phyloP scores from a whole-genome alignment of 2,329 filamentous ascomycete genomes.

The Trichoderma aggressivum region DNA sequence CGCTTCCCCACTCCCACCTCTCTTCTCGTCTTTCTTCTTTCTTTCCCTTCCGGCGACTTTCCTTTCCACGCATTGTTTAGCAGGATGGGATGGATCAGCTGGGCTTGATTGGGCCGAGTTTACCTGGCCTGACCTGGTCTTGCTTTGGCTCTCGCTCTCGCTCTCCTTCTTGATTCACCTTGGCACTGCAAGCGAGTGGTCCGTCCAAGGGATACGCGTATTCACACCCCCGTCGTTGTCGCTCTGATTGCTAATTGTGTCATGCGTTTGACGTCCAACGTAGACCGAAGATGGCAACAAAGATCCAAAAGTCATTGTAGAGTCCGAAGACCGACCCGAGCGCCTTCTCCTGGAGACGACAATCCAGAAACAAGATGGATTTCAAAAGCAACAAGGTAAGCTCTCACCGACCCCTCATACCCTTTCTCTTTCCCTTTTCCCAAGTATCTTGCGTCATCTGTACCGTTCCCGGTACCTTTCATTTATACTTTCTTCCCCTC shows the following conservation, averaged over 20 bases:
- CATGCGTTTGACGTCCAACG: neutral
- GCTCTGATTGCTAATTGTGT: neutral
- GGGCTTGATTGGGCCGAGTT: neutral
- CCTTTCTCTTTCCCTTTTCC: constrained; percentile 7
- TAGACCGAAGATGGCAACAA: constrained; percentile 62
- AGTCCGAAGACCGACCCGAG: constrained; percentile 87
- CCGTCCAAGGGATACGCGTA: neutral
- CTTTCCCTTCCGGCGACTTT: neutral
- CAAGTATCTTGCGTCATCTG: neutral
- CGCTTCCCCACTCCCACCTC: neutral
- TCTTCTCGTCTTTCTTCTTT: neutral
- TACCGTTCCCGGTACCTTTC: neutral
- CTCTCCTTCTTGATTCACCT: neutral
- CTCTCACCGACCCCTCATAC: neutral
- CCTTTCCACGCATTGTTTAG: neutral
- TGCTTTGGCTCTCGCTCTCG: neutral
- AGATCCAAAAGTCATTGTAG: constrained; percentile 83
- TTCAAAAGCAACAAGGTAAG: constrained; percentile 95
- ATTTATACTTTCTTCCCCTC: neutral
- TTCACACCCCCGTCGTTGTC: neutral
- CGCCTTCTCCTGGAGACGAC: constrained; percentile 82
- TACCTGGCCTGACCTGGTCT: neutral
- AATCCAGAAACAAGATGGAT: constrained; percentile 90
- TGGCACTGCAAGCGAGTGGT: neutral
- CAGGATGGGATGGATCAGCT: neutral